Base-by-base conservation (phyloP, 2,329 filamentous ascomycete species). In the Chaetomium sp. region DNA sequence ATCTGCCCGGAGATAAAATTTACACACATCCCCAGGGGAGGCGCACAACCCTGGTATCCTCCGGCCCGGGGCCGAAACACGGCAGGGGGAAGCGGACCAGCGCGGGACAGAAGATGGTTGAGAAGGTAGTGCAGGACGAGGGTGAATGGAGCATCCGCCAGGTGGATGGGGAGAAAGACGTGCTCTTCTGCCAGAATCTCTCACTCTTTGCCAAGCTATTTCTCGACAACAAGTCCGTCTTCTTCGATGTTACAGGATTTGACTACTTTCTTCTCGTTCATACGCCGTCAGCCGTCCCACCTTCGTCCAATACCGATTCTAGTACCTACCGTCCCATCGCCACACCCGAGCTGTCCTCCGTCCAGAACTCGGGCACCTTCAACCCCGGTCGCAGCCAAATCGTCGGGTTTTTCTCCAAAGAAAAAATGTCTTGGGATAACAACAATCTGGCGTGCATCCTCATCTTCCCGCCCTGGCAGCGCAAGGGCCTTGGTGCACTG, bases 401-500 rank as follows among this genome's bases (percentile, higher is more conserved):
- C 35, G 82, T 92, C 1, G 94, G 94, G n/a, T 97, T 97, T 79
- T 99, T 97, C 75, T 95, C 89, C 61, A 97, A 99, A 69, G 94
- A 99, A 71, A 97, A 97, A 70, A 88, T 96, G 78, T 96, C 90
- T 3, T 99, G 94, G 92, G 94, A 99, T 67, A 91, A 92, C 66
- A 97, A 99, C 71, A 99, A 97, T 63, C 79, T 99, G 5, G 94
- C 94, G 1, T 99, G 94, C 69, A 99, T 99, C 64, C 78, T 97
- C 6, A 82, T 97, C 12, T 97, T 97, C 67, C 94, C 94, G 1
- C 94, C 94, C 0, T 97, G 92, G 84, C 92, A 97, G 71, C 86
- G 88, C 60, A 91, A 90, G 62, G 91, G 92, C 1, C 79, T 97
- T 0, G 94, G 94, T 0, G 85, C 89, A 51, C 75, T 97, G 50